Evolutionary conservation across 2,329 filamentous ascomycete species (phyloP).

Genomic region (Diplodia sapinea): DNA sequence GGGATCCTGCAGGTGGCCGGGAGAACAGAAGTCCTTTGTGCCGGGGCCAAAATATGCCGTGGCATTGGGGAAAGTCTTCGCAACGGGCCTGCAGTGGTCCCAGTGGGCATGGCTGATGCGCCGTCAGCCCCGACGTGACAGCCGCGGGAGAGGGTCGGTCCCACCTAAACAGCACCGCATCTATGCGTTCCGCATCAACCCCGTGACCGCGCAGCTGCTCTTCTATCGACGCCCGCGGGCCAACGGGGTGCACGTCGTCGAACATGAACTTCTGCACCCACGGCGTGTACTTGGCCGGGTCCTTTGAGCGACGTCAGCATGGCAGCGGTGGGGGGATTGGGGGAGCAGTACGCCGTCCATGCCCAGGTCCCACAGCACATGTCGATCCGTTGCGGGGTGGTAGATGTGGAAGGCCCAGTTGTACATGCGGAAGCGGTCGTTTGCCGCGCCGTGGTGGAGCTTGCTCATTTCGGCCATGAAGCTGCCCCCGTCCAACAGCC

Average conservation of each 20-base stretch:
- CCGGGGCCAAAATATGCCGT: constrained; percentile 43
- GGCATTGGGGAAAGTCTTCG: constrained; percentile 40
- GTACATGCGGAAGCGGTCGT: constrained; percentile 43
- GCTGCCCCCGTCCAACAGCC: constrained; percentile 44
- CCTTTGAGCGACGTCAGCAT: constrained; percentile 33
- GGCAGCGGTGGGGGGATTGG: not conserved
- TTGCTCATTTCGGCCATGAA: constrained; percentile 40
- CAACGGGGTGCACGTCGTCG: constrained; percentile 39
- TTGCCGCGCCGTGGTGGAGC: constrained; percentile 40
- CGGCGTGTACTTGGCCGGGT: constrained; percentile 42
- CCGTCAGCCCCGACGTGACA: not conserved
- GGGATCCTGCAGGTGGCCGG: constrained; percentile 41
- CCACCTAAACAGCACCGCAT: constrained; percentile 5
- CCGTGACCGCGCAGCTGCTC: constrained; percentile 40
- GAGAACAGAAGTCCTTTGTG: constrained; percentile 39
- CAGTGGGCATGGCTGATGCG: constrained; percentile 42
- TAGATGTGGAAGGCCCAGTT: constrained; percentile 45
- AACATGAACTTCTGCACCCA: constrained; percentile 45
- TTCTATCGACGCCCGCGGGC: constrained; percentile 40
- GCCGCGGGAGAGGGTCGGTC: too few relatives aligned
- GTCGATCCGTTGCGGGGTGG: constrained; percentile 35
- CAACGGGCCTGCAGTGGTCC: constrained; percentile 43
- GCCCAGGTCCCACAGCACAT: constrained; percentile 44
- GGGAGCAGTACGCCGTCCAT: constrained; percentile 39
- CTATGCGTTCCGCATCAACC: not conserved